Evolutionary conservation across 2,329 filamentous ascomycete species (phyloP).

Genomic region (Aspergillus persii): DNA sequence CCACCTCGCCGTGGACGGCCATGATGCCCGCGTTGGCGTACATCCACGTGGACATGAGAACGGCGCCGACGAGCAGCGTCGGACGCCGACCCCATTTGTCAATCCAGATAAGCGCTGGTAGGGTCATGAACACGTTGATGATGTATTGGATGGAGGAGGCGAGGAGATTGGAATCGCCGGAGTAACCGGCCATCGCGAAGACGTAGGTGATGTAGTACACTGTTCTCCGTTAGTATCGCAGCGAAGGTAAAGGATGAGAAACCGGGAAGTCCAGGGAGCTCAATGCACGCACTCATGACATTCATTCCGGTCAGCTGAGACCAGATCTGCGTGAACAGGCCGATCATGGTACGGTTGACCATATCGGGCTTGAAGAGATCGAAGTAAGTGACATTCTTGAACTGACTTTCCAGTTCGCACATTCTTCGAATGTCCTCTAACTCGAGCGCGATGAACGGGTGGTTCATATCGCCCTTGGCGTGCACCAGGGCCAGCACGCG

Average conservation of each 20-base stretch:
- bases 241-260: neutral
- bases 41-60: constrained; percentile 57
- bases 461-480: constrained; percentile 62
- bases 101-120: constrained; percentile 71
- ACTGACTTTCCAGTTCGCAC: constrained; percentile 69
- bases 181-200: constrained; percentile 69
- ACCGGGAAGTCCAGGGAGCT: neutral
- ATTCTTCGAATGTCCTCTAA: constrained; percentile 70
- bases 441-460: constrained; percentile 66
- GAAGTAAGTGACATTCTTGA: constrained; percentile 66
- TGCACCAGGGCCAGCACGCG: constrained; percentile 57
- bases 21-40: constrained; percentile 45
- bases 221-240: neutral
- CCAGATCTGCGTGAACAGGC: constrained; percentile 73
- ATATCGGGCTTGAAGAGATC: constrained; percentile 73
- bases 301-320: constrained; percentile 76
- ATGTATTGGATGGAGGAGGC: constrained; percentile 71
- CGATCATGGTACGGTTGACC: constrained; percentile 70
- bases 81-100: constrained; percentile 73
- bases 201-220: constrained; percentile 69
- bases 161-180: constrained; percentile 57
- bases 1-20: constrained; percentile 33
- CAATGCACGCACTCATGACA: constrained; percentile 52
- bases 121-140: constrained; percentile 77
- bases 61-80: constrained; percentile 63